Evolutionary conservation across 345 rosid species (phyloP).

Genomic region (Acer negundo): DNA sequence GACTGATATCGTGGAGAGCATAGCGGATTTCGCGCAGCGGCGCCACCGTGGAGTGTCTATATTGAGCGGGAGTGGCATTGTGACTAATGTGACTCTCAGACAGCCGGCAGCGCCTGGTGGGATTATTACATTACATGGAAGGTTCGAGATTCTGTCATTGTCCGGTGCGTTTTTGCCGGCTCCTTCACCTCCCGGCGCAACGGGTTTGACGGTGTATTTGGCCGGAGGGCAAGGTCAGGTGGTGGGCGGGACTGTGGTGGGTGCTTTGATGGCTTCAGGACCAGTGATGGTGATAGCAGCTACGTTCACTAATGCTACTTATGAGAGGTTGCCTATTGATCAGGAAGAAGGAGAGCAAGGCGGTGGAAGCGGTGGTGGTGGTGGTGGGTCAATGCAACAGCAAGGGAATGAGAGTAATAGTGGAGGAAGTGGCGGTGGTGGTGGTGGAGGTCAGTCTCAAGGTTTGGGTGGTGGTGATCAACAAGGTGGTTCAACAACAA

Average conservation of each 20-base stretch:
- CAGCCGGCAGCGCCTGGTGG: slow-evolving; percentile 80
- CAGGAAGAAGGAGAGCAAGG: slow-evolving; percentile 41
- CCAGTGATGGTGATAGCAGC: slow-evolving; percentile 89
- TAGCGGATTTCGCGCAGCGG: slow-evolving; percentile 61
- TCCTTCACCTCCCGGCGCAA: slow-evolving; percentile 76
- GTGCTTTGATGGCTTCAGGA: slow-evolving; percentile 73
- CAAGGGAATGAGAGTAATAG: slow-evolving; percentile 37
- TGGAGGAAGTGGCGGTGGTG: slow-evolving; percentile 19
- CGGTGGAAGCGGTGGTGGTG: not conserved
- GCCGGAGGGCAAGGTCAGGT: slow-evolving; percentile 94
- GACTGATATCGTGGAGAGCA: slow-evolving; percentile 65
- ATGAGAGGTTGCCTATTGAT: slow-evolving; percentile 75
- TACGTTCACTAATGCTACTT: slow-evolving; percentile 77
- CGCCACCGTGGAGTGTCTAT: slow-evolving; percentile 82
- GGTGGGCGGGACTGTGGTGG: slow-evolving; percentile 76
- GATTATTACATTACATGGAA: slow-evolving; percentile 66
- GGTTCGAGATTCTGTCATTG: slow-evolving; percentile 86
- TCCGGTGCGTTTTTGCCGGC: slow-evolving; percentile 76
- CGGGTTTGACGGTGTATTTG: slow-evolving; percentile 71
- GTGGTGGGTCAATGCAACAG: slow-evolving; percentile 33
- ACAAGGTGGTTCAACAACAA: slow-evolving; percentile 38
- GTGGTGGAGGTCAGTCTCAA: slow-evolving; percentile 37
- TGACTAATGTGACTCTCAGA: slow-evolving; percentile 70
- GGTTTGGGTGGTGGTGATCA: slow-evolving; percentile 26
- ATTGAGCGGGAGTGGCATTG: slow-evolving; percentile 79